phyloP scores from a whole-genome alignment of 257 asterid species.

The Knoxia roxburghii region DNA sequence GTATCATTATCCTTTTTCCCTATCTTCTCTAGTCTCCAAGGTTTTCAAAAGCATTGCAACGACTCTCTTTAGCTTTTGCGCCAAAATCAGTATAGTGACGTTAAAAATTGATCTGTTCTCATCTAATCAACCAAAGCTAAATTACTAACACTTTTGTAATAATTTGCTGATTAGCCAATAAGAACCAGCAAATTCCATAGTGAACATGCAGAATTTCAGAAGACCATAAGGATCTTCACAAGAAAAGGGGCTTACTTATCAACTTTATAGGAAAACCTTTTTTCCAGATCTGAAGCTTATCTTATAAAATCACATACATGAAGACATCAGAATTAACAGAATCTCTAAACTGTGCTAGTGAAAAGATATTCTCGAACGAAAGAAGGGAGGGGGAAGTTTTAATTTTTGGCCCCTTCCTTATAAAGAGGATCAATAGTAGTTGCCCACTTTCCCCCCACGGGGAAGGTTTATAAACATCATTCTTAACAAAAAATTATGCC shows the following conservation, averaged over 20 bases:
- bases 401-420: too few relatives aligned
- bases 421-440: too few relatives aligned
- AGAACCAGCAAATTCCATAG: not conserved
- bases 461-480: too few relatives aligned
- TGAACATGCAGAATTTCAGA: not conserved
- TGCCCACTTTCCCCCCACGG: too few relatives aligned
- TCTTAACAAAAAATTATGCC: too few relatives aligned
- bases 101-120: too few relatives aligned
- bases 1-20: not conserved
- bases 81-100: too few relatives aligned
- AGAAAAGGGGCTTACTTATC: not conserved
- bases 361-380: not conserved
- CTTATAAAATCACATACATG: not conserved
- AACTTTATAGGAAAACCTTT: not conserved
- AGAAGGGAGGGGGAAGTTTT: too few relatives aligned
- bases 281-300: not conserved
- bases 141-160: too few relatives aligned
- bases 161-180: too few relatives aligned
- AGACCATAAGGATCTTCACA: not conserved
- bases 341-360: not conserved
- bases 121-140: too few relatives aligned
- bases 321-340: not conserved
- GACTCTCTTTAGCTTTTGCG: too few relatives aligned
- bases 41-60: not conserved
- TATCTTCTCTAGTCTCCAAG: not conserved